Percentiles rank a stretch among this genome's conserved stretches.
phyloP scores from a whole-genome alignment of 345 rosid genomes.

The Salix arbutifolia region DNA sequence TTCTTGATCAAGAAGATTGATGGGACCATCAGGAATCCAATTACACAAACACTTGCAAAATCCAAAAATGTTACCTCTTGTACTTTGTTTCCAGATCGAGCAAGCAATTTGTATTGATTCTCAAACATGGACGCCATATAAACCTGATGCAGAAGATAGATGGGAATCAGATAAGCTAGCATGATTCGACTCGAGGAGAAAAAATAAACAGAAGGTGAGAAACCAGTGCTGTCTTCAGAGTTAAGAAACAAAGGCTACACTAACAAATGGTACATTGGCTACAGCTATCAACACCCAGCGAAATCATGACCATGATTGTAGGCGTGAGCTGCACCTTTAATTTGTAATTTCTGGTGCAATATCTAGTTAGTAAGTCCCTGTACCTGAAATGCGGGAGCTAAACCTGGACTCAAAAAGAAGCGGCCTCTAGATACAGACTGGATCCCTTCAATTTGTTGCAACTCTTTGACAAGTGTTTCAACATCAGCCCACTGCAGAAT shows the following conservation, averaged over 20 bases:
- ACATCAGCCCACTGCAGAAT: slow-evolving; percentile 84
- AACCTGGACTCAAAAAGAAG: slow-evolving; percentile 85
- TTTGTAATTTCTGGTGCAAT: neutral
- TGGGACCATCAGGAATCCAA: neutral
- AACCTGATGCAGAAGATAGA: slow-evolving; percentile 45
- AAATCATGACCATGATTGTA: neutral
- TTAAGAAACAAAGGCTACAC: neutral
- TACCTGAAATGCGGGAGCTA: slow-evolving; percentile 97
- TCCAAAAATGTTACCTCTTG: slow-evolving; percentile 63
- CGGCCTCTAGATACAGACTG: slow-evolving; percentile 79
- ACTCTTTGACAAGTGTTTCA: slow-evolving; percentile 74
- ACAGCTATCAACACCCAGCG: neutral
- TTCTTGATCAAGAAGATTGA: neutral
- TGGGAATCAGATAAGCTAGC: neutral
- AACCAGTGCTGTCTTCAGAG: neutral
- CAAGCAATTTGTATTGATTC: slow-evolving; percentile 82
- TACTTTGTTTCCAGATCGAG: slow-evolving; percentile 87
- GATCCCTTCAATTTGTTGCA: slow-evolving; percentile 69
- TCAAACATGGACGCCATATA: slow-evolving; percentile 94
- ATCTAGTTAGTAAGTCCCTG: slow-evolving; percentile 2
- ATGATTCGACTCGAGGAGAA: neutral
- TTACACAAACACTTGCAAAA: neutral
- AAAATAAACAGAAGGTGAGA: neutral
- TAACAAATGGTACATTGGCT: neutral
- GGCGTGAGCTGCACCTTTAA: neutral